Evolutionary conservation across 2,329 filamentous ascomycete species (phyloP), one percentile per base, ranked within the genome.

Genomic region (Berkeleyomyces basicola): DNA sequence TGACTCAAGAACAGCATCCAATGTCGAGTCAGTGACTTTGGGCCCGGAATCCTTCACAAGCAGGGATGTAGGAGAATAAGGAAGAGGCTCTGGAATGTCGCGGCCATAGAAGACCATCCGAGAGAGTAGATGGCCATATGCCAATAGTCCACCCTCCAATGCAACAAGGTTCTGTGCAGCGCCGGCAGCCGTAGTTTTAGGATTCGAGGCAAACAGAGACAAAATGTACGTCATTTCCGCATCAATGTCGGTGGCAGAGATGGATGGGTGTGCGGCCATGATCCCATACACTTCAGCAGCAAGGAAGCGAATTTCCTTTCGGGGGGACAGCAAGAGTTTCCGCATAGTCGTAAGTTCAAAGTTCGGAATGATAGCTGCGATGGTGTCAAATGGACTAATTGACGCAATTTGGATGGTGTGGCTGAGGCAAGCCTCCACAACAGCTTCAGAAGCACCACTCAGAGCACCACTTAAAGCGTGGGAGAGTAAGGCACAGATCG

Each of bases 241-340:
- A 1, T 64, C 64, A 16, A 74, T 65, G 1, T 61, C 64, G 4
- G 72, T 68, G 0, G 73, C 67, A 1, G 76, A 68, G 63, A 77
- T 77, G 5, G 68, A 69, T 3, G 78, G 76, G 70, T 92, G 87
- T 0, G 89, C 86, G 0, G 81, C 83, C 4, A 96, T 73, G 10
- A 96, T 86, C 0, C 90, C 91, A 67, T 90, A 82, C 0, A 83
- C 81, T 65, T 83, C 84, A 14, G 89, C 84, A 1, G 85, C 84
- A 37, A 85, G 76, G 44, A 78, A 76, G 43, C 91, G 81, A 4
- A 86, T 78, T 62, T 83, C 79, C 65, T 83, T 79, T 67, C 87
- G 86, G 70, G 91, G 93, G 4, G 87, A 90, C 65, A 78, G 79
- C 61, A 91, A 76, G 7, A 85, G 75, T 7, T 77, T 74, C 36